Percentiles rank a stretch among this genome's conserved stretches.
These are phyloP conservation scores for Amniculicola lignicola DNA, from an alignment of 495 filamentous ascomycete genomes.

Conservation along the genomic window DNA sequence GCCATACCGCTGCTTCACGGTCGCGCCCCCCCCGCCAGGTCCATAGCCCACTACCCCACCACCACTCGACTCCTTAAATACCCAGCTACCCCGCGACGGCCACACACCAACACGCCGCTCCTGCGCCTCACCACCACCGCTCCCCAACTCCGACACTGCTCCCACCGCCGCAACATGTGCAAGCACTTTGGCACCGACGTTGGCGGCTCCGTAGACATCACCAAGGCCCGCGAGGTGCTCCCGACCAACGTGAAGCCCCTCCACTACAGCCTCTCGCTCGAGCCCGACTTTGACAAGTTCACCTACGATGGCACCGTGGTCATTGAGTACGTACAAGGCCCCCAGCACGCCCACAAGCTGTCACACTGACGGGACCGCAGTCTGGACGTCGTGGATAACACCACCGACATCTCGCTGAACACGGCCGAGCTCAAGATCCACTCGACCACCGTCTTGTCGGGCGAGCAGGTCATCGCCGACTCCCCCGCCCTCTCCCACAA, in stretches of 20 bases:
- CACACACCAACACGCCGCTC: background rate
- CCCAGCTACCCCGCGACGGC: background rate
- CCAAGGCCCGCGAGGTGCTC: constrained; percentile 59
- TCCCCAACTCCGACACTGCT: constrained; percentile 38
- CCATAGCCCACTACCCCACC: background rate
- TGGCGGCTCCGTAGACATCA: constrained; percentile 45
- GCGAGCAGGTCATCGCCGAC: constrained; percentile 53
- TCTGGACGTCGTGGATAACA: constrained; percentile 81
- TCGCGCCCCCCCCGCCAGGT: background rate
- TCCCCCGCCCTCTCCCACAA: constrained; percentile 58
- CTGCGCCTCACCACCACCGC: constrained; percentile 1
- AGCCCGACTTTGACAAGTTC: constrained; percentile 68
- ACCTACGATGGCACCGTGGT: constrained; percentile 66
- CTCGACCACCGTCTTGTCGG: constrained; percentile 62
- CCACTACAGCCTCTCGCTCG: constrained; percentile 70
- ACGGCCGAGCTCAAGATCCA: constrained; percentile 82
- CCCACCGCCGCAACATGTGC: constrained; percentile 47
- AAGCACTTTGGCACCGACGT: constrained; percentile 37
- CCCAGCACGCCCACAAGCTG: background rate
- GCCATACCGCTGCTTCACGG: background rate
- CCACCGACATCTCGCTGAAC: constrained; percentile 83
- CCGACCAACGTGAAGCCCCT: constrained; percentile 66
- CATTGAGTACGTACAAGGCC: constrained; percentile 53
- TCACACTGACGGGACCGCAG: constrained; percentile 23
- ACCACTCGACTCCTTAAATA: no score